Conservation (phyloP, 768 basidiomycete species). For the Suillus lakei region DNA sequence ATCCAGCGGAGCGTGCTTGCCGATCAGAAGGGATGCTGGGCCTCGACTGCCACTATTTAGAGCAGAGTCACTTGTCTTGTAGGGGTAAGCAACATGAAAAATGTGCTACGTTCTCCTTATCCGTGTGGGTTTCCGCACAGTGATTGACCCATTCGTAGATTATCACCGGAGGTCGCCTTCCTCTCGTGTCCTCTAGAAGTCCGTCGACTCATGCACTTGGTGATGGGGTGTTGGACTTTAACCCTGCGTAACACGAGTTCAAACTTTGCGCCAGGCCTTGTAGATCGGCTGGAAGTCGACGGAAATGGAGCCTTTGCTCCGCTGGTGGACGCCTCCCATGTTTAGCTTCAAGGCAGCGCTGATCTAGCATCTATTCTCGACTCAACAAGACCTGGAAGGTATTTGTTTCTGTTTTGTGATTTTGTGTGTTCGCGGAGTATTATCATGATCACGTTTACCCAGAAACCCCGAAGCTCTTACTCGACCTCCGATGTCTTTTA, state of each 20-base stretch:
- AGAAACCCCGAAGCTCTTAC: slow-evolving; percentile 6
- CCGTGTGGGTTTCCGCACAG: background rate
- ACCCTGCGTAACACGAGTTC: background rate
- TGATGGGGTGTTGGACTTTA: background rate
- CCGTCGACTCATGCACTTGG: background rate
- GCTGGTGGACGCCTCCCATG: background rate
- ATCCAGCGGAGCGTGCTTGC: background rate
- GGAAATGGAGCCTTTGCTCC: background rate
- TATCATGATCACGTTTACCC: background rate
- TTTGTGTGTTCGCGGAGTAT: slow-evolving; percentile 7
- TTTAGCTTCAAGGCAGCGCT: background rate
- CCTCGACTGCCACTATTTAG: background rate
- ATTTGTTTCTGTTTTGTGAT: slow-evolving; percentile 11
- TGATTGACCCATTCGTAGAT: slow-evolving; percentile 1
- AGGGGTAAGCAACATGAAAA: background rate
- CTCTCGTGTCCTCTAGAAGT: background rate
- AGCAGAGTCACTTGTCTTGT: background rate
- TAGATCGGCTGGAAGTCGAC: slow-evolving; percentile 1
- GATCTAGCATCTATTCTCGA: background rate
- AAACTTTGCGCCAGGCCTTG: background rate
- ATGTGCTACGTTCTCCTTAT: background rate
- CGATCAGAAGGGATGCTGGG: background rate
- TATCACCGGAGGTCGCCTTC: background rate
- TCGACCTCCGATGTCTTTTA: background rate
- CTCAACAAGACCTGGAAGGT: background rate